phyloP scores from a whole-genome alignment of 352 stramenopile species.

The Blastocystis hominis region DNA sequence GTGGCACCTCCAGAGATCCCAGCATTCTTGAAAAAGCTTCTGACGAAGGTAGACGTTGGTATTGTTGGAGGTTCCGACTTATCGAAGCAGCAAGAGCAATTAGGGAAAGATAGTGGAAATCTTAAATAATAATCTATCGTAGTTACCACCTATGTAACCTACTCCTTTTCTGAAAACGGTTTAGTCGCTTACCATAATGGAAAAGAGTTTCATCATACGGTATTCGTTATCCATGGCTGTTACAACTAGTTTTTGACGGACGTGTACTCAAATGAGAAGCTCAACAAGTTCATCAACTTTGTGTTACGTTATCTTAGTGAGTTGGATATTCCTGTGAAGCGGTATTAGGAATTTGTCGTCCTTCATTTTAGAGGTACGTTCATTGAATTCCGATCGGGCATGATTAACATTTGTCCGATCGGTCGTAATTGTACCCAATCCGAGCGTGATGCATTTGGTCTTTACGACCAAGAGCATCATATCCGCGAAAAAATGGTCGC shows the following conservation, averaged over 20 bases:
- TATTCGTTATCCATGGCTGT: background rate
- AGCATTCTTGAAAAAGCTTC: background rate
- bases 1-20: constrained; percentile 5
- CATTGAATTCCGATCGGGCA: constrained; percentile 42
- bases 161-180: constrained; percentile 51
- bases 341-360: background rate
- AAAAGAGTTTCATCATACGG: background rate
- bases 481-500: constrained; percentile 20
- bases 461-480: constrained; percentile 53
- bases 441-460: background rate
- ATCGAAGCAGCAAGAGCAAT: constrained; percentile 20
- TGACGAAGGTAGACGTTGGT: background rate
- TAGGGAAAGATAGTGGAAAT: background rate
- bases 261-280: background rate
- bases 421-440: background rate
- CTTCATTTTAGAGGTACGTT: constrained; percentile 30
- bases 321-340: constrained; percentile 40
- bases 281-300: constrained; percentile 46
- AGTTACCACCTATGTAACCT: constrained; percentile 34
- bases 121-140: background rate
- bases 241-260: constrained; percentile 27
- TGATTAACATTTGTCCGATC: constrained; percentile 58
- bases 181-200: background rate
- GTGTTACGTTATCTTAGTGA: constrained; percentile 39
- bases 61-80: constrained; percentile 46